Base-by-base conservation (phyloP, 805 yeast genomes). In the Nakazawaea molendinolei region DNA sequence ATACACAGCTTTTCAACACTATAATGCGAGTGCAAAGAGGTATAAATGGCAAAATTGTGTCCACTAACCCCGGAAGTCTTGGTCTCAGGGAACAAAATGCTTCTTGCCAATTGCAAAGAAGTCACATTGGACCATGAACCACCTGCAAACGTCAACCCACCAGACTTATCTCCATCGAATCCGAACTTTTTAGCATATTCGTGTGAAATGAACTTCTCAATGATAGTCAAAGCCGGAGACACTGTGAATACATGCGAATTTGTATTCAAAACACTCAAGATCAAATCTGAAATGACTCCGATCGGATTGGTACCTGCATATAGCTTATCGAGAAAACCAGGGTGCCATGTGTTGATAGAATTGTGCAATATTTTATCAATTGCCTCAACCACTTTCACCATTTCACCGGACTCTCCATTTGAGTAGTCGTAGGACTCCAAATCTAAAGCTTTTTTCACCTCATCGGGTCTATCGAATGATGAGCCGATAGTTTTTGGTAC, bases 111-210 rank as follows among this genome's bases (percentile, higher is more conserved):
- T 44, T 83, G 89, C 58, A 86, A 50, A 40, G 85, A 73, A 3
- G 92, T 85, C 36, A 81, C 71, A 55, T 85, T 85, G 6, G 94
- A 82, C 79, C 87, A 85, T 4, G 90, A 79, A 0, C 95, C 95
- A 14, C 95, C 95, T 15, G 86, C 71, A 52, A 85, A 82, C 0
- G 95, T 86, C 45, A 86, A 60, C 0, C 95, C 95, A 18, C 95
- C 95, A 30, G 89, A 73, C 22, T 63, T 60, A 3, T 60, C 60
- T 5, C 69, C 70, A 17, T 46, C 45, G 47, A 69, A 82, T 0
- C 84, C 78, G 56, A 81, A 84, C 49, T 79, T 43, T 29, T 57
- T 51, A 4, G 95, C 95, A 50, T 86, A 86, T 37, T 76, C 71
- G 30, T 65, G 69, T 10, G 79, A 76, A 22, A 81, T 76, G 40